Conservation (phyloP, 106 monocot genomes). For the Triglochin maritima region DNA sequence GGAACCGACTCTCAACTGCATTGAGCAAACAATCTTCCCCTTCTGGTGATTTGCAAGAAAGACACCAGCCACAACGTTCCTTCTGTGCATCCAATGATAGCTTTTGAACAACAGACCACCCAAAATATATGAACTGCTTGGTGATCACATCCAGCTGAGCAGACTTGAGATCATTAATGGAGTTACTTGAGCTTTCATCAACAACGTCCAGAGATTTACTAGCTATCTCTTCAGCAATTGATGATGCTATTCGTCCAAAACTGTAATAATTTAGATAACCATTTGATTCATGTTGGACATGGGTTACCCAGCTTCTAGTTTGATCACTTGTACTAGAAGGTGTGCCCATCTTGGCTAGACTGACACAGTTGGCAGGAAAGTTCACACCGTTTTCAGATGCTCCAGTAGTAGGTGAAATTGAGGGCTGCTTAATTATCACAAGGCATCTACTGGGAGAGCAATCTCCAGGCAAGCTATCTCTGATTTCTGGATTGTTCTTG, state of each 20-base stretch:
- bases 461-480: neutral
- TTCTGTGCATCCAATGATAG: conserved; percentile 31
- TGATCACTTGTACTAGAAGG: neutral
- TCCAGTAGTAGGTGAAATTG: neutral
- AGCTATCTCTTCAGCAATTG: conserved; percentile 49
- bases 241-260: conserved; percentile 66
- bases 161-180: conserved; percentile 39
- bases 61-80: conserved; percentile 96
- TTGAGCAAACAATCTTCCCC: conserved; percentile 53
- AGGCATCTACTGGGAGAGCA: neutral
- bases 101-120: conserved; percentile 38
- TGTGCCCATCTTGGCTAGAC: neutral
- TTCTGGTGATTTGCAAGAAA: conserved; percentile 42
- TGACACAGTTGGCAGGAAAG: neutral
- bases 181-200: conserved; percentile 20
- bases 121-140: conserved; percentile 24
- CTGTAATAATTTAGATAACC: conserved; percentile 65
- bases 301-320: neutral
- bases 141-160: conserved; percentile 48
- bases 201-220: conserved; percentile 26
- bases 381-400: too few species aligned
- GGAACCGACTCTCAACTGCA: conserved; percentile 24
- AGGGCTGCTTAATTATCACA: neutral
- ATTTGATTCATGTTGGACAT: conserved; percentile 32
- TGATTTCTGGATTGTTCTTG: conserved; percentile 8